Evolutionary conservation across 495 filamentous ascomycete species (phyloP).

Genomic region (Aspergillus asperescens): DNA sequence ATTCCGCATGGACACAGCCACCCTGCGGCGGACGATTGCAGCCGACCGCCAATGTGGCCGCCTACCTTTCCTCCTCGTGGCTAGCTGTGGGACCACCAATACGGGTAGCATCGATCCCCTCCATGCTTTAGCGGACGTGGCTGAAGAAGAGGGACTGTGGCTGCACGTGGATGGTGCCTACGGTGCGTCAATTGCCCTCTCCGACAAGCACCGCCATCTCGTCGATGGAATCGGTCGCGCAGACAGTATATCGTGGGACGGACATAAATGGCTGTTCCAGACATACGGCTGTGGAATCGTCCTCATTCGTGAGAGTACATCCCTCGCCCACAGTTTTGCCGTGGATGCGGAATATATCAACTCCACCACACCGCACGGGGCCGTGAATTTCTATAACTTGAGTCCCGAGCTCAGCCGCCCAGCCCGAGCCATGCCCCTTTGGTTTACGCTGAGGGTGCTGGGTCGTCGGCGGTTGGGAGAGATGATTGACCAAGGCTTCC

Average conservation of each 20-base stretch:
- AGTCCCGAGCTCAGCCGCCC: conserved; percentile 23
- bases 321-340: not conserved
- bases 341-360: conserved; percentile 5
- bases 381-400: conserved; percentile 12
- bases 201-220: conserved; percentile 1
- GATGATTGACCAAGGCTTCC: conserved; percentile 21
- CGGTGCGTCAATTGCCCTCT: conserved; percentile 24
- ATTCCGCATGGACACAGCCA: conserved; percentile 10
- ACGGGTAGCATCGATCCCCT: conserved; percentile 27
- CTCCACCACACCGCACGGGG: conserved; percentile 9
- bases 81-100: conserved; percentile 24
- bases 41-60: conserved; percentile 13
- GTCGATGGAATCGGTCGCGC: conserved; percentile 11
- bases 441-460: conserved; percentile 22
- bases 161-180: conserved; percentile 25
- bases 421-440: conserved; percentile 23
- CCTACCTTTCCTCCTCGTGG: conserved; percentile 22
- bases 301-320: conserved; percentile 11
- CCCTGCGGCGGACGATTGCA: conserved; percentile 8
- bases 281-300: conserved; percentile 22
- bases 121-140: conserved; percentile 11
- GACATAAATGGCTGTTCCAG: conserved; percentile 33
- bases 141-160: conserved; percentile 9
- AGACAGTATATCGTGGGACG: conserved; percentile 29
- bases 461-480: conserved; percentile 17